Percentiles rank a stretch among this genome's conserved stretches.
phyloP scores from a whole-genome alignment of 768 basidiomycete species.

The Scleroderma bovista region DNA sequence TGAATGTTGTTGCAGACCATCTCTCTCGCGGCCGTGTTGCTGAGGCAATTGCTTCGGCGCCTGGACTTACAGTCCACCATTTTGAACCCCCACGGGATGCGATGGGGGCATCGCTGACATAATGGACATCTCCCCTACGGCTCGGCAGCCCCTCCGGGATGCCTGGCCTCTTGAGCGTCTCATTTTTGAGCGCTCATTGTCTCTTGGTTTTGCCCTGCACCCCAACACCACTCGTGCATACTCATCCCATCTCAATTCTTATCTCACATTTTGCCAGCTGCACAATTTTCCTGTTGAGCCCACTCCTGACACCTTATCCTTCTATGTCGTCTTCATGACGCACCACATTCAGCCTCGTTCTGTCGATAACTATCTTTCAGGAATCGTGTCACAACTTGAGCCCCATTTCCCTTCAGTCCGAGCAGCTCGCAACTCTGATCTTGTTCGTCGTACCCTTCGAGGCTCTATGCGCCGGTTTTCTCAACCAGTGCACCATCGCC shows the following conservation, averaged over 20 bases:
- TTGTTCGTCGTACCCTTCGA: too few relatives aligned
- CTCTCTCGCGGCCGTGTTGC: too few relatives aligned
- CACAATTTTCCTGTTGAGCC: constrained; percentile 31
- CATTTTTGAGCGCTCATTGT: constrained; percentile 25
- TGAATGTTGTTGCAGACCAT: too few relatives aligned
- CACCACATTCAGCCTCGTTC: constrained; percentile 33
- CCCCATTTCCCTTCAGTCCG: too few relatives aligned
- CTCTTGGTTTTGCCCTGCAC: constrained; percentile 28
- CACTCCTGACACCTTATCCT: constrained; percentile 32
- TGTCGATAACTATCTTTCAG: constrained; percentile 33
- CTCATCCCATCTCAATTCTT: constrained; percentile 32
- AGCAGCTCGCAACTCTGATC: too few relatives aligned
- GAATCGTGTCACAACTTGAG: constrained; percentile 19
- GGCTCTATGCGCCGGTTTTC: too few relatives aligned
- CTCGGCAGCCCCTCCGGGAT: constrained; percentile 27
- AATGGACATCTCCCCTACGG: background rate
- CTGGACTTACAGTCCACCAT: too few relatives aligned
- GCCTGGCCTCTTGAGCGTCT: constrained; percentile 34
- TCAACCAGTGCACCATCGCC: too few relatives aligned
- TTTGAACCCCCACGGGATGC: too few relatives aligned
- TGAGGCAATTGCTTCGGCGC: too few relatives aligned
- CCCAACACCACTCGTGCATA: constrained; percentile 19
- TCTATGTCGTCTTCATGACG: constrained; percentile 32
- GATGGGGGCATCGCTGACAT: too few relatives aligned
- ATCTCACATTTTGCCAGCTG: too few relatives aligned